These are phyloP conservation scores for Chrysanthemum seticuspe DNA, from an alignment of 129 eudicot genomes.

Conservation along the genomic window DNA sequence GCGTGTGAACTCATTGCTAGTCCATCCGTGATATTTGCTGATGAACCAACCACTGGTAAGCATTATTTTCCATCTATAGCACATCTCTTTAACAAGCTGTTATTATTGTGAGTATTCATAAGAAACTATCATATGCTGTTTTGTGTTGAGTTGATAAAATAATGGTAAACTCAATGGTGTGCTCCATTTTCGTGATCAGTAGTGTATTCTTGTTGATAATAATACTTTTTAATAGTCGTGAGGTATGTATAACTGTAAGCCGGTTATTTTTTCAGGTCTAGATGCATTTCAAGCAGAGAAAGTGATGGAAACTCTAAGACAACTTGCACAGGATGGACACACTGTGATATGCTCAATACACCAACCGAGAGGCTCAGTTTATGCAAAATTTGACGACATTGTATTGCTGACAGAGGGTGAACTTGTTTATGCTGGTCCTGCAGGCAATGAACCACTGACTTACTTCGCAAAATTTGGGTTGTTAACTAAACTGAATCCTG, in stretches of 20 bases:
- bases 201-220: no score
- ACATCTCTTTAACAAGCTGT: neutral
- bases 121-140: neutral
- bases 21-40: conserved; percentile 96
- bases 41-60: conserved; percentile 98
- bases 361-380: conserved; percentile 96
- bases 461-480: conserved; percentile 90
- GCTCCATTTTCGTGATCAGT: no score
- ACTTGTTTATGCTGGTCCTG: conserved; percentile 92
- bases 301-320: conserved; percentile 95
- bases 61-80: conserved; percentile 11
- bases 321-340: conserved; percentile 96
- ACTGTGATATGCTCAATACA: conserved; percentile 98
- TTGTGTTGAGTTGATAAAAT: neutral
- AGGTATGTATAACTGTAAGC: neutral
- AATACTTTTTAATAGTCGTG: neutral
- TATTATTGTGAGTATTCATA: neutral
- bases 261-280: conserved; percentile 64
- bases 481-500: conserved; percentile 34
- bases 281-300: conserved; percentile 99
- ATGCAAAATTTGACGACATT: conserved; percentile 93
- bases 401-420: conserved; percentile 85
- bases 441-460: conserved; percentile 65
- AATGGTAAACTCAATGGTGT: no score
- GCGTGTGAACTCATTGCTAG: conserved; percentile 99